phyloP scores from a whole-genome alignment of 176 grass and related monocot genomes.

The Phoenix dactylifera region DNA sequence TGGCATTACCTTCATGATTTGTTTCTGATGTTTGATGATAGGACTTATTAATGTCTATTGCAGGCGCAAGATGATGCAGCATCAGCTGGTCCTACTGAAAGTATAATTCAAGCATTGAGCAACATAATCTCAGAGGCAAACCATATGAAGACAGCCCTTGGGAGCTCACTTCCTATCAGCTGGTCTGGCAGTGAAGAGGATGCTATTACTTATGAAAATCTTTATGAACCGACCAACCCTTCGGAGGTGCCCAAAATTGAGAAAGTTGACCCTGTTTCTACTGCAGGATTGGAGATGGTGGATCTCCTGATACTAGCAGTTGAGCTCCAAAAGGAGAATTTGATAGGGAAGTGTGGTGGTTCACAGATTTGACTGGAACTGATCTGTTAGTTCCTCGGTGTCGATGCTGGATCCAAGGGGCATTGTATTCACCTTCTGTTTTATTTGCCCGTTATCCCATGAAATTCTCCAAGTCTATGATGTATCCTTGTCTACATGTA shows the following conservation, averaged over 20 bases:
- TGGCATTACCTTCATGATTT: too few species aligned
- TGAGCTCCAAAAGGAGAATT: conserved; percentile 44
- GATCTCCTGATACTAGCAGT: conserved; percentile 71
- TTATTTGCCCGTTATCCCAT: too few species aligned
- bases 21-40: too few species aligned
- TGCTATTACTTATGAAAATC: conserved; percentile 37
- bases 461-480: too few species aligned
- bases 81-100: conserved; percentile 30
- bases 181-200: conserved; percentile 66
- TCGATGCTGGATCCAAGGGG: too few species aligned
- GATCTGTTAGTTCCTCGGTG: too few species aligned
- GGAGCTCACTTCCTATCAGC: conserved; percentile 54
- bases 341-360: conserved; percentile 12
- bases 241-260: conserved; percentile 32
- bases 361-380: too few species aligned
- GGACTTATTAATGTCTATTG: too few species aligned
- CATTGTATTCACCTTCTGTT: too few species aligned
- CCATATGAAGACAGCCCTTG: conserved; percentile 61
- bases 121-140: conserved; percentile 72
- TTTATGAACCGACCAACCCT: conserved; percentile 36
- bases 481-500: too few species aligned
- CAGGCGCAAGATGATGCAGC: conserved; percentile 70
- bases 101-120: conserved; percentile 46
- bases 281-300: conserved; percentile 67
- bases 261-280: conserved; percentile 44